Conservation (phyloP, 164 flowering plant genomes). For the Aristolochia fimbriata region DNA sequence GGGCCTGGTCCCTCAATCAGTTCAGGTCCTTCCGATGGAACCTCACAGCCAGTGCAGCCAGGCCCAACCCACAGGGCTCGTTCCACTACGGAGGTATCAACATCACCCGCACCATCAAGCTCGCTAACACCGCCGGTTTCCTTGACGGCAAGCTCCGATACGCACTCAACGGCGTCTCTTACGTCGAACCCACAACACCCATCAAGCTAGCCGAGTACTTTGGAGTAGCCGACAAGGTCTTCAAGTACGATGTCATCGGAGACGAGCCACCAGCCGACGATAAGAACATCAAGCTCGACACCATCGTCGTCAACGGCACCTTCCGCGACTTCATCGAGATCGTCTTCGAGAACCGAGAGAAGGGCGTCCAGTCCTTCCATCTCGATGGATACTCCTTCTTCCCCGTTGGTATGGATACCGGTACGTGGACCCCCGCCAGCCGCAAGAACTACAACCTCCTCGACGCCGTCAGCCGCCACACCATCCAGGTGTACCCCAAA, state of each 20-base stretch:
- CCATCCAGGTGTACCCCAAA: constrained; percentile 40
- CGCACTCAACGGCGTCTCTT: constrained; percentile 29
- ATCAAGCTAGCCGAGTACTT: constrained; percentile 34
- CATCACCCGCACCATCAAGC: constrained; percentile 15
- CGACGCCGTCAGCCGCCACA: constrained; percentile 39
- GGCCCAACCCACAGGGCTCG: constrained; percentile 39
- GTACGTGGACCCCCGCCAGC: constrained; percentile 36
- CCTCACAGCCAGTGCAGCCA: constrained; percentile 32
- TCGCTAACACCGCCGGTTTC: constrained; percentile 6
- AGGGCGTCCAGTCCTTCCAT: constrained; percentile 32
- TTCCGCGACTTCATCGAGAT: constrained; percentile 39
- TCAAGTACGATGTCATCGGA: constrained; percentile 19
- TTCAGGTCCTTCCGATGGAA: constrained; percentile 33
- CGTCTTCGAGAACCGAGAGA: constrained; percentile 45
- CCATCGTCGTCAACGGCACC: constrained; percentile 26
- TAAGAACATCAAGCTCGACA: constrained; percentile 7
- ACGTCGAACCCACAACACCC: constrained; percentile 16
- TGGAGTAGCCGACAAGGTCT: constrained; percentile 18
- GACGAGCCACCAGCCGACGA: constrained; percentile 20
- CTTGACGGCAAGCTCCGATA: constrained; percentile 27
- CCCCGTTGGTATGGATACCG: constrained; percentile 37
- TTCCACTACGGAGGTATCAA: constrained; percentile 34
- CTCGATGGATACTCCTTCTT: constrained; percentile 43
- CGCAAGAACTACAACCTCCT: constrained; percentile 40
- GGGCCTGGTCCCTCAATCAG: constrained; percentile 14